A percentile compares a stretch with the other conserved stretches of the same genome.
Conservation (phyloP, 768 basidiomycete species). For the Suillus hirtellus region DNA sequence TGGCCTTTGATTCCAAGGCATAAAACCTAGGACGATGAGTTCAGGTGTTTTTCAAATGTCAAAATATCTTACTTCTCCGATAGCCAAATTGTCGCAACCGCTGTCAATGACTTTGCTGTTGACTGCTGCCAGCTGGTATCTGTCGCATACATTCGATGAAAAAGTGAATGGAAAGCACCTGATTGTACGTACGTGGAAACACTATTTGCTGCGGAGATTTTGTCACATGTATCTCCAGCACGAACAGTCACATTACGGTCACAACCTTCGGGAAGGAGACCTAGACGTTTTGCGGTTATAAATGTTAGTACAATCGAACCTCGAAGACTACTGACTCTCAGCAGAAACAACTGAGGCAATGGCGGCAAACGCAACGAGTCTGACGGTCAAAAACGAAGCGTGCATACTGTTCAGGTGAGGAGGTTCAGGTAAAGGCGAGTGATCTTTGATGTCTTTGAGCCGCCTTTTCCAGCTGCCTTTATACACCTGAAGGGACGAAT, state of each 20-base stretch:
- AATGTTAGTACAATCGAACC: background rate
- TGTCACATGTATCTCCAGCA: slow-evolving; percentile 55
- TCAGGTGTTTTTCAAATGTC: background rate
- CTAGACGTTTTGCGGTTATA: background rate
- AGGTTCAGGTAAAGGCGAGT: background rate
- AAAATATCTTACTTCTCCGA: slow-evolving; percentile 42
- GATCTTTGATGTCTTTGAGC: background rate
- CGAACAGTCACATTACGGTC: slow-evolving; percentile 53
- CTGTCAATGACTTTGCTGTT: slow-evolving; percentile 50
- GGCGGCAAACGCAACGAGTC: slow-evolving; percentile 13
- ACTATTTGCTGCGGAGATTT: slow-evolving; percentile 48
- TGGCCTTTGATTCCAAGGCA: slow-evolving; percentile 59
- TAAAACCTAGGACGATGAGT: slow-evolving; percentile 32
- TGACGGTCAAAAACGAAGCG: slow-evolving; percentile 17
- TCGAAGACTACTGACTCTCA: slow-evolving; percentile 21
- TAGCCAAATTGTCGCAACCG: slow-evolving; percentile 55
- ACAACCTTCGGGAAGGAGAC: slow-evolving; percentile 34
- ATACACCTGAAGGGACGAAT: slow-evolving; percentile 15
- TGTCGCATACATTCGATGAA: slow-evolving; percentile 37
- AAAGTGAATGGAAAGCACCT: background rate
- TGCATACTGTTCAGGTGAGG: slow-evolving; percentile 19
- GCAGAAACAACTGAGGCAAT: slow-evolving; percentile 6
- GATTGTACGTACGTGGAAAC: slow-evolving; percentile 45
- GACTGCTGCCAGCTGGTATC: slow-evolving; percentile 59
- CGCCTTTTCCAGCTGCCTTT: slow-evolving; percentile 15